Evolutionary conservation across 2,329 filamentous ascomycete species (phyloP).

Genomic region (Epichloe hybrida): DNA sequence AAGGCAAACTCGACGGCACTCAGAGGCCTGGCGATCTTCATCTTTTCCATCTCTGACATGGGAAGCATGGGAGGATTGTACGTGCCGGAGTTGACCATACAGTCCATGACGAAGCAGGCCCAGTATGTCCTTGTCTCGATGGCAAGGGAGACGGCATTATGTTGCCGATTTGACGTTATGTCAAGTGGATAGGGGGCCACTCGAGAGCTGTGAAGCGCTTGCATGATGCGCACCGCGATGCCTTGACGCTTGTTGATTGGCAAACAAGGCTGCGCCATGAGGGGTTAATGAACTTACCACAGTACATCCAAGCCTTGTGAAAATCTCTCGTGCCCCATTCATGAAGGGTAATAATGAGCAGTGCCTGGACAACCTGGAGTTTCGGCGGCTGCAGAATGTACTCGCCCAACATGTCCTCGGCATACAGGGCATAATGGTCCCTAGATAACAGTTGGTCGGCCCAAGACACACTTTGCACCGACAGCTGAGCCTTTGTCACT

Average conservation of each 20-base stretch:
- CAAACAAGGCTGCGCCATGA: not conserved
- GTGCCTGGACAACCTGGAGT: conserved; percentile 22
- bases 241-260: conserved; percentile 8
- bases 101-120: conserved; percentile 32
- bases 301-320: conserved; percentile 30
- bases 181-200: conserved; percentile 17
- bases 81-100: conserved; percentile 28
- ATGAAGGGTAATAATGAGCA: conserved; percentile 25
- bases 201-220: conserved; percentile 18
- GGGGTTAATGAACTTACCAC: conserved; percentile 10
- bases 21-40: conserved; percentile 18
- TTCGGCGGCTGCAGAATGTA: conserved; percentile 17
- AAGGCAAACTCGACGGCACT: conserved; percentile 26
- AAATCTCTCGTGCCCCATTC: conserved; percentile 30
- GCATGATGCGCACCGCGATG: conserved; percentile 26
- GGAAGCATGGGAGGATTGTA: conserved; percentile 25
- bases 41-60: conserved; percentile 20
- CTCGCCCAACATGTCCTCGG: conserved; percentile 13
- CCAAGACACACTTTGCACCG: conserved; percentile 16
- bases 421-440: conserved; percentile 20
- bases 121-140: conserved; percentile 29
- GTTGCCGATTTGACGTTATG: conserved; percentile 8
- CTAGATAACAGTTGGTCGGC: conserved; percentile 16
- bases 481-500: conserved; percentile 19
- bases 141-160: conserved; percentile 13